Base-by-base conservation (phyloP, 331 rosid species). In the Rhamnella rubrinervis region DNA sequence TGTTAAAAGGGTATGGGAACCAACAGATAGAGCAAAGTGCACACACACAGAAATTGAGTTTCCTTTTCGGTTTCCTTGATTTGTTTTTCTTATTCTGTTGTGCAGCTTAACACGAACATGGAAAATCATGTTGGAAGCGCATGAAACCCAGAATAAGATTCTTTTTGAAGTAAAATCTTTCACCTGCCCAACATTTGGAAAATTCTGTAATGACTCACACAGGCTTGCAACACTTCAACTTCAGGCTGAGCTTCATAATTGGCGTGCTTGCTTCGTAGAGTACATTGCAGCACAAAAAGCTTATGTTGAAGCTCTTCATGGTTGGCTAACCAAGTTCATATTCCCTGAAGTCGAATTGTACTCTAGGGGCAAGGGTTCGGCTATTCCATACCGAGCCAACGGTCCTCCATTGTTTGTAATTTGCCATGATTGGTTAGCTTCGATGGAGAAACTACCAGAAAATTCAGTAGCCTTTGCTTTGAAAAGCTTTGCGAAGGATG, bases 71-170 rank as follows among this genome's bases (percentile, higher is more conserved):
- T 65, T 84, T 77, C 78, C 70, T 64, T 55, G 55, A 72, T 79
- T 71, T 85, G 38, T 76, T 59, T 53, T 76, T 72, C 71, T 67
- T 59, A 67, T 80, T 79, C 72, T 75, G 70, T 73, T 71, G 72
- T 91, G 89, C 96, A 95, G 99, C 77, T 77, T 95, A 63, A 83
- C 83, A 35, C 81, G 80, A 71, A 80, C 97, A 25, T 95, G 97
- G 96, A 87, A 85, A 66, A 77, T 82, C 64, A 83, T 91, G 99
- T 74, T 89, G 87, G 93, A 95, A 78, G 76, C 82, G 47, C 97
- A 95, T 72, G 96, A 89, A 86, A 91, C 96, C 23, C 99, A 95
- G 81, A 83, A 83, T 77, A 91, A 80, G 79, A 89, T 95, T 71
- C 84, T 95, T 51, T 80, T 85, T 4, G 88, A 86, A 87, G 96